Percentiles rank a stretch among this genome's conserved stretches.
These are phyloP conservation scores for Dryas drummondii DNA, from an alignment of 306 rosid species.

Conservation along the genomic window DNA sequence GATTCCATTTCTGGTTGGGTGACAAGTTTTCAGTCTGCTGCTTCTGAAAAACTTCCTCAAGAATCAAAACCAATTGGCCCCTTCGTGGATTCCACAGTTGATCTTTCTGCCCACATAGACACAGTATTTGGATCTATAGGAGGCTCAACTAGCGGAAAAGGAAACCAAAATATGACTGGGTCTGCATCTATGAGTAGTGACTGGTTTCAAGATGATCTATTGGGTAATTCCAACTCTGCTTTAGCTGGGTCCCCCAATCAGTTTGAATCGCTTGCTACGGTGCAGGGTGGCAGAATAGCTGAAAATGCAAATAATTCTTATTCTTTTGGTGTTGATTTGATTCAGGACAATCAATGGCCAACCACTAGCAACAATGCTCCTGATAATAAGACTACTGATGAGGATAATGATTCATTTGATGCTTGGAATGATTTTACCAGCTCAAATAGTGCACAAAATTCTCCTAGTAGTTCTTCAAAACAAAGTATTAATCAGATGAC, in stretches of 20 bases:
- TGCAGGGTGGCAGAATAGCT: constrained; percentile 28
- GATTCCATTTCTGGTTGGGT: constrained; percentile 74
- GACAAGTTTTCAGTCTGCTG: constrained; percentile 57
- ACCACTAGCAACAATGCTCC: constrained; percentile 36
- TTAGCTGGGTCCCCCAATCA: constrained; percentile 38
- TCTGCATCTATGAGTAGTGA: constrained; percentile 44
- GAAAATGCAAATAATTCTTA: constrained; percentile 36
- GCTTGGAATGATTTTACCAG: constrained; percentile 62
- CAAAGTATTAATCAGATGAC: constrained; percentile 30
- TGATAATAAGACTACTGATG: constrained; percentile 29
- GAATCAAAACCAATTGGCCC: constrained; percentile 43
- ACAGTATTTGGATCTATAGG: constrained; percentile 38
- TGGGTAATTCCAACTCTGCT: constrained; percentile 43
- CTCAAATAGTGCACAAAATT: constrained; percentile 40
- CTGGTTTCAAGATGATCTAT: constrained; percentile 61
- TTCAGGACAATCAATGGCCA: constrained; percentile 49
- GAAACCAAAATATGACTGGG: constrained; percentile 34
- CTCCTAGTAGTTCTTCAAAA: constrained; percentile 38
- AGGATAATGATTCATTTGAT: constrained; percentile 44
- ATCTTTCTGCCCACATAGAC: constrained; percentile 39
- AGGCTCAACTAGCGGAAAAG: constrained; percentile 35
- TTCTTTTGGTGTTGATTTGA: constrained; percentile 44
- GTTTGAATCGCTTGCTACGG: constrained; percentile 36
- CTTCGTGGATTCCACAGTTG: constrained; percentile 42
- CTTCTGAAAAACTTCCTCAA: constrained; percentile 40